Conservation (phyloP, 257 asterid species). For the Solanum clarkiae region DNA sequence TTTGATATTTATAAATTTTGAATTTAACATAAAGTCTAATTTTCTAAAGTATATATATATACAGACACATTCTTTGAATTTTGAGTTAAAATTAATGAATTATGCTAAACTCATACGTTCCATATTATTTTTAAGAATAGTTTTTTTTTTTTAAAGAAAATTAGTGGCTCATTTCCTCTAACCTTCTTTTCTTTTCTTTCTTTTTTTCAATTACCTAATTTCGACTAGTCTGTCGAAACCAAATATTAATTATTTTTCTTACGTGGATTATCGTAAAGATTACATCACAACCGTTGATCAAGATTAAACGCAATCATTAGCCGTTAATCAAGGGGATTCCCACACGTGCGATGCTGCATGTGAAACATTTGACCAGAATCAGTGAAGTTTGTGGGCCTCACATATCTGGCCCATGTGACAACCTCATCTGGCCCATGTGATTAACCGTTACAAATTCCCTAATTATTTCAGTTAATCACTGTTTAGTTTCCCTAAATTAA, state of each 20-base stretch:
- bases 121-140: too few relatives aligned
- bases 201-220: not conserved
- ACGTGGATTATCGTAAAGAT: not conserved
- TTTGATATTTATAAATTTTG: too few relatives aligned
- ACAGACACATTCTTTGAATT: too few relatives aligned
- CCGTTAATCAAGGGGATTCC: constrained; percentile 3
- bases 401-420: constrained; percentile 29
- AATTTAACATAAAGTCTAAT: too few relatives aligned
- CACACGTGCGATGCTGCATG: constrained; percentile 22
- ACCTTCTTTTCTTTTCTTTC: not conserved
- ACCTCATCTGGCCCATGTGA: constrained; percentile 26
- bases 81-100: too few relatives aligned
- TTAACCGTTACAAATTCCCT: constrained; percentile 1
- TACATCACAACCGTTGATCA: not conserved
- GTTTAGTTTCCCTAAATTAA: not conserved
- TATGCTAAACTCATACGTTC: too few relatives aligned
- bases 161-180: not conserved
- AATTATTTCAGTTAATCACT: constrained; percentile 4
- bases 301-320: not conserved
- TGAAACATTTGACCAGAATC: constrained; percentile 8
- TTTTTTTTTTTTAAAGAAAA: too few relatives aligned
- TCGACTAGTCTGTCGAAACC: not conserved
- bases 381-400: constrained; percentile 5
- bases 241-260: not conserved
- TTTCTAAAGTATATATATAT: too few relatives aligned